Evolutionary conservation across 176 grass and related monocot species (phyloP).

Genomic region (Tillandsia leiboldiana): DNA sequence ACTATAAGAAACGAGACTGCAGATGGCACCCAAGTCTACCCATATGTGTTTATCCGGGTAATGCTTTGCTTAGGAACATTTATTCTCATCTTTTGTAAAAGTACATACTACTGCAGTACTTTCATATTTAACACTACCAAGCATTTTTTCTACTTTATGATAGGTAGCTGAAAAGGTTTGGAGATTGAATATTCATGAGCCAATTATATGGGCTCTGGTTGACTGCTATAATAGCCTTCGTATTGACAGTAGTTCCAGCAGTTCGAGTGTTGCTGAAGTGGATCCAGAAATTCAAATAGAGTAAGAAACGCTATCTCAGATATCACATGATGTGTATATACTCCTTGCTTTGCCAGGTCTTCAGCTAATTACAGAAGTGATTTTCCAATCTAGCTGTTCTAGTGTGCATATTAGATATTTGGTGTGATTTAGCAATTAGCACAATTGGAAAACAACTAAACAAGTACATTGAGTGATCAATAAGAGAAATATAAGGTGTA

Average conservation of each 20-base stretch:
- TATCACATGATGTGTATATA: background rate
- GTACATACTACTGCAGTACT: conserved; percentile 11
- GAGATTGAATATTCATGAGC: conserved; percentile 95
- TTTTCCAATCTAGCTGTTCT: too few species aligned
- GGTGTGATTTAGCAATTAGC: too few species aligned
- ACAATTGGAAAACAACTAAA: too few species aligned
- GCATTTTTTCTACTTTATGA: conserved; percentile 15
- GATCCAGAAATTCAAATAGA: conserved; percentile 94
- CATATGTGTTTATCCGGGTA: conserved; percentile 86
- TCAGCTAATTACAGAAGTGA: background rate
- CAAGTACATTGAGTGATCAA: too few species aligned
- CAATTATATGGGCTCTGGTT: conserved; percentile 93
- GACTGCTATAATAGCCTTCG: conserved; percentile 81
- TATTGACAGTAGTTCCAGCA: conserved; percentile 42
- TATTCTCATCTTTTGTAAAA: conserved; percentile 1
- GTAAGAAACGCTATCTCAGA: conserved; percentile 41
- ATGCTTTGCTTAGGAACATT: conserved; percentile 10
- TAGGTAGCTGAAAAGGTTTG: conserved; percentile 81
- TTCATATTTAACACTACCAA: conserved; percentile 14
- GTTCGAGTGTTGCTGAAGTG: conserved; percentile 59
- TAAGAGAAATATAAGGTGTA: too few species aligned
- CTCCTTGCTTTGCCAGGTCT: background rate
- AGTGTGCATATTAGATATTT: too few species aligned
- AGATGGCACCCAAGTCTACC: conserved; percentile 82
- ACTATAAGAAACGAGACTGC: conserved; percentile 68